Percentiles rank a stretch among this genome's conserved stretches.
Evolutionary conservation across 495 filamentous ascomycete species (phyloP).

Genomic region (Penicillium cataractarum): DNA sequence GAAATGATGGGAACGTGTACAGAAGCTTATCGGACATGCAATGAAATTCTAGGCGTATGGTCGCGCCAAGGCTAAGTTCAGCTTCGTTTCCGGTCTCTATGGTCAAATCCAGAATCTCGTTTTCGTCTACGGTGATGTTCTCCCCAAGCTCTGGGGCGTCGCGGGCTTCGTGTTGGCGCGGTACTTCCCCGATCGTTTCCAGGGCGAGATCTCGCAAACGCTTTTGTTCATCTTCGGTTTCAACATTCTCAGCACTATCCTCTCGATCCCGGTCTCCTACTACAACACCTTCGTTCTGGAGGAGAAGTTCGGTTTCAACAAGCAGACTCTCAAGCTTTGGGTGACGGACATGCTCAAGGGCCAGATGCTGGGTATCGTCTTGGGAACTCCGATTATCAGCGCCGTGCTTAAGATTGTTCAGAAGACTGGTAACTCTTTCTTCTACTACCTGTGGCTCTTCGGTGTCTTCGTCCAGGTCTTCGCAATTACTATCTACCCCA

Average conservation of each 20-base stretch:
- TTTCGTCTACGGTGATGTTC: conserved; percentile 87
- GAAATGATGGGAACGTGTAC: neutral
- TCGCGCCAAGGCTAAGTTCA: conserved; percentile 90
- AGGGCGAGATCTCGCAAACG: conserved; percentile 91
- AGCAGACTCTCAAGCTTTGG: conserved; percentile 89
- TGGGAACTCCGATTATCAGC: conserved; percentile 84
- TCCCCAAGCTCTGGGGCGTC: conserved; percentile 86
- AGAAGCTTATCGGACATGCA: conserved; percentile 12
- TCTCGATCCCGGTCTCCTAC: conserved; percentile 80
- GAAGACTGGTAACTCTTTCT: conserved; percentile 88
- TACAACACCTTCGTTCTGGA: conserved; percentile 96
- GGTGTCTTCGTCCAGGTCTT: conserved; percentile 84
- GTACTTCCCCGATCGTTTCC: conserved; percentile 75
- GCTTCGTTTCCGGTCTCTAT: conserved; percentile 77
- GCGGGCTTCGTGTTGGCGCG: conserved; percentile 72
- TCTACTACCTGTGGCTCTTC: conserved; percentile 97
- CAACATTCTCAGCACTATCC: conserved; percentile 73
- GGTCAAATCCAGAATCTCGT: conserved; percentile 82
- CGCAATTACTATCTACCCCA: conserved; percentile 94
- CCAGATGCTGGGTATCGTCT: conserved; percentile 74
- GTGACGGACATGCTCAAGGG: conserved; percentile 90
- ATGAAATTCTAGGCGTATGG: conserved; percentile 72
- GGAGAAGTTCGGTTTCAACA: conserved; percentile 98
- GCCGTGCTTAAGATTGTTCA: conserved; percentile 91
- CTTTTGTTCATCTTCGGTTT: conserved; percentile 90